Base-by-base conservation (phyloP, 192 early-diverging fungal species). In the Diversispora eburnea region DNA sequence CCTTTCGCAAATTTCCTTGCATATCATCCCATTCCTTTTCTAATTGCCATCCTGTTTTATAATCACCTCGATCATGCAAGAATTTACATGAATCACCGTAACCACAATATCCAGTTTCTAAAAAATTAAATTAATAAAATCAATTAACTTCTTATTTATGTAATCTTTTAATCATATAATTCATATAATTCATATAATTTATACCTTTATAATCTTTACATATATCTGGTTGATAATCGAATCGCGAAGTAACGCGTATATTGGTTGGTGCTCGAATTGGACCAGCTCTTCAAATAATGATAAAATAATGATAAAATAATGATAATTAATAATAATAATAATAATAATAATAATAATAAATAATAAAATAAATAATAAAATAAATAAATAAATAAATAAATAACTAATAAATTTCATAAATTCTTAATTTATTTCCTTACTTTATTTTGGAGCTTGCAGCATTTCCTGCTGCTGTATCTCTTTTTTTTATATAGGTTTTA, bases 71-170 rank as follows among this genome's bases (percentile, higher is more conserved):
- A 78, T 99, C 98, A 74, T 99, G 98, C 83, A 99, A 89, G 76
- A 96, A 99, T 46, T 91, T 94, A 81, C 98, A 99, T 19, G 90
- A 93, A 79, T 99, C 98, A 57, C 98, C 98, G 82, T 93, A 99
- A 39, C 98, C 98, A 80, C 98, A 99, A 79, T 87, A 94, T 54
- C 94, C 93, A 9, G 92, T 95, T 64, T 92, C 89, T 81, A 79
- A 39, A 55, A 58, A 52, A 56, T 33, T 52, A 47, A 52, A 13
- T 55, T 19, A 42, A 54, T 22, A 13, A 60, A 52, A 12, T 41
- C 12, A 45, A 76, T 43, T 13, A 75, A 51, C 12, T 15, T 33
- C 4, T 19, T 59, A 42, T 57, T 39, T n/a, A n/a, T 48, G 43
- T 20, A 52, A 52, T n/a, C n/a, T n/a, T n/a, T n/a, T n/a, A n/a